Evolutionary conservation across 352 stramenopile species (phyloP).

Genomic region (Phytopythium boreale): DNA sequence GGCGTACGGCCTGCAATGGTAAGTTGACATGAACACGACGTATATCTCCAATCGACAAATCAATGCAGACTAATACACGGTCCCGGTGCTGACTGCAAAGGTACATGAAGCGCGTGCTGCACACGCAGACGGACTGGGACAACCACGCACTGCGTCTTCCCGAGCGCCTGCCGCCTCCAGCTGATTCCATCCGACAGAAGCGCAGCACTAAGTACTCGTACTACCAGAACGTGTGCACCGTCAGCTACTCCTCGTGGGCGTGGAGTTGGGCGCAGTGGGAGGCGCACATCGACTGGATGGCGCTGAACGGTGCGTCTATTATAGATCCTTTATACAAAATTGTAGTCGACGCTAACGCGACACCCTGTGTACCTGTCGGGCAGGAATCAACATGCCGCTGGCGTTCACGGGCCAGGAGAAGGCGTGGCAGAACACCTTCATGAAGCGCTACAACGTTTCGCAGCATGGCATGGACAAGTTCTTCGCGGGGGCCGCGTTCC

Average conservation of each 20-base stretch:
- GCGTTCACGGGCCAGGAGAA: constrained; percentile 90
- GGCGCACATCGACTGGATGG: constrained; percentile 92
- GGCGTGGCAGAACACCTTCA: constrained; percentile 86
- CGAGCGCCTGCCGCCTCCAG: constrained; percentile 38
- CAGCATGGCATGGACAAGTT: constrained; percentile 81
- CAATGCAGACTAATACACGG: neutral
- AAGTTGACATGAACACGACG: neutral
- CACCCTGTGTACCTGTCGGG: neutral
- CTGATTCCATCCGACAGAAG: constrained; percentile 36
- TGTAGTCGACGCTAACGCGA: neutral
- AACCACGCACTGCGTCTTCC: constrained; percentile 69
- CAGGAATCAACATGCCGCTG: constrained; percentile 89
- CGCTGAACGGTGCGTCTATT: constrained; percentile 61
- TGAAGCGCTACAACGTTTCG: constrained; percentile 73
- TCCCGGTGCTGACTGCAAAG: neutral
- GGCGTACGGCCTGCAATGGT: constrained; percentile 67
- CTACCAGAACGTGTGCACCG: constrained; percentile 92
- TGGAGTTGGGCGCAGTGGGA: constrained; percentile 90
- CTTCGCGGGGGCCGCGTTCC: constrained; percentile 86
- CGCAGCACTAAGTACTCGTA: constrained; percentile 81
- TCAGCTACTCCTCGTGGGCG: constrained; percentile 88
- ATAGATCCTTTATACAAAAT: too few relatives aligned
- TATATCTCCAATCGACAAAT: neutral
- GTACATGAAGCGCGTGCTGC: constrained; percentile 69
- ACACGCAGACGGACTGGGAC: constrained; percentile 82